These are phyloP conservation scores for Ustulina deusta DNA, from an alignment of 2,329 filamentous ascomycete genomes.

Conservation along the genomic window DNA sequence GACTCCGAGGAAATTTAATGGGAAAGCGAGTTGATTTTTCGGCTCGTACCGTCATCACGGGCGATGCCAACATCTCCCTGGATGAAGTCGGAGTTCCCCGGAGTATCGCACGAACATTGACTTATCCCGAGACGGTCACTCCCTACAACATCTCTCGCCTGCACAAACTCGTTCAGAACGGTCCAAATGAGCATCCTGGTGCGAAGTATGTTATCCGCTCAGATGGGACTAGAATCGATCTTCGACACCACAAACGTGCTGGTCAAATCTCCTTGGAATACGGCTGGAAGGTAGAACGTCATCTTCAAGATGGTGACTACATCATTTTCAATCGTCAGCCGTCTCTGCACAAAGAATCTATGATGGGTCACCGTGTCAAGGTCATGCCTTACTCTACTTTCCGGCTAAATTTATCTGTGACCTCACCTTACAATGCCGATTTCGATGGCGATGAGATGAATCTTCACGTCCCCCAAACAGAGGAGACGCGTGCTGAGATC, in stretches of 20 bases:
- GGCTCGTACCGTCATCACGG: slow-evolving; percentile 98
- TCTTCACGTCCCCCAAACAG: slow-evolving; percentile 96
- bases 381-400: slow-evolving; percentile 99
- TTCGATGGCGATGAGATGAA: slow-evolving; percentile 99
- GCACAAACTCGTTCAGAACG: slow-evolving; percentile 89
- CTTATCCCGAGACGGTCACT: slow-evolving; percentile 97
- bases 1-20: slow-evolving; percentile 98
- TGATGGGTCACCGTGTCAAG: slow-evolving; percentile 98
- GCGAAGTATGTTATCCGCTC: slow-evolving; percentile 96
- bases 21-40: slow-evolving; percentile 99
- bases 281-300: slow-evolving; percentile 98
- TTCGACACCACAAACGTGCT: slow-evolving; percentile 91
- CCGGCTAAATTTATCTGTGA: slow-evolving; percentile 95
- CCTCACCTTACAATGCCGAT: slow-evolving; percentile 99
- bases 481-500: slow-evolving; percentile 95
- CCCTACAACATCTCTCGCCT: slow-evolving; percentile 97
- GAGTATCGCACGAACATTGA: slow-evolving; percentile 91
- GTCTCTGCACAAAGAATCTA: slow-evolving; percentile 98
- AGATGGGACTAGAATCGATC: slow-evolving; percentile 92
- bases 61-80: slow-evolving; percentile 94
- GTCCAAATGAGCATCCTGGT: slow-evolving; percentile 93
- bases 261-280: slow-evolving; percentile 90
- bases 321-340: slow-evolving; percentile 99
- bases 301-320: slow-evolving; percentile 94
- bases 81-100: slow-evolving; percentile 97